Percentiles rank a stretch among this genome's conserved stretches.
These are phyloP conservation scores for Gonapodya prolifera DNA, from an alignment of 192 early-diverging fungal species.

Conservation along the genomic window DNA sequence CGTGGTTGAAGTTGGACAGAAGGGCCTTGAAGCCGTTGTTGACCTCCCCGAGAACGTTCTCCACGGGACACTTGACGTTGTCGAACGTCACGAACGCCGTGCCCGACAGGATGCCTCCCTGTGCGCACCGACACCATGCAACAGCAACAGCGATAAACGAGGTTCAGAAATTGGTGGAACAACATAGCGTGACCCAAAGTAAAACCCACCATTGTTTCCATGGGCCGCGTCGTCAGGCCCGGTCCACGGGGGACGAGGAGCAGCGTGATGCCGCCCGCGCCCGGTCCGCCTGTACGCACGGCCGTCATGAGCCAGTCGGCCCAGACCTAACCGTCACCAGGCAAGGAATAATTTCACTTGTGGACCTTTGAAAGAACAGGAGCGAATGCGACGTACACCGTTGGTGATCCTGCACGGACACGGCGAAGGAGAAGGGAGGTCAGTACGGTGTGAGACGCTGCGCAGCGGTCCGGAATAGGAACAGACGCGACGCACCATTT, in stretches of 20 bases:
- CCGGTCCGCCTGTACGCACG: slow-evolving; percentile 59
- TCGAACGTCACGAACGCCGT: slow-evolving; percentile 29
- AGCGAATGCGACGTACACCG: neutral
- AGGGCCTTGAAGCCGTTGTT: slow-evolving; percentile 68
- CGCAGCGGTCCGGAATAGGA: too few relatives aligned
- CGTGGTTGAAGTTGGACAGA: slow-evolving; percentile 60
- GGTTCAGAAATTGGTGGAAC: too few relatives aligned
- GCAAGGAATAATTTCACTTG: too few relatives aligned
- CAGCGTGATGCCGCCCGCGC: slow-evolving; percentile 65
- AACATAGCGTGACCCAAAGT: too few relatives aligned
- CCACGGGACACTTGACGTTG: slow-evolving; percentile 77
- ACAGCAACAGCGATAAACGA: too few relatives aligned
- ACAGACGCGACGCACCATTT: slow-evolving; percentile 41
- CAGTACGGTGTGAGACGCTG: too few relatives aligned
- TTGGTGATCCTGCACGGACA: neutral
- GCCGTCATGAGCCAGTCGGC: slow-evolving; percentile 75
- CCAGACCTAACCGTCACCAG: slow-evolving; percentile 57
- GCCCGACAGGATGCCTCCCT: slow-evolving; percentile 15
- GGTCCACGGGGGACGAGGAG: slow-evolving; percentile 53
- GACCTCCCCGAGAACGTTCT: slow-evolving; percentile 71
- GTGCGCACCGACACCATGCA: too few relatives aligned
- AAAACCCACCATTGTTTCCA: slow-evolving; percentile 41
- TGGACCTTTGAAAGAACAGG: too few relatives aligned
- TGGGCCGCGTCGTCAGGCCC: slow-evolving; percentile 62
- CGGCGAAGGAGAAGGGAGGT: too few relatives aligned